Evolutionary conservation across 2,329 filamentous ascomycete genomes (phyloP).

Genomic region (Rosellinia necatrix): DNA sequence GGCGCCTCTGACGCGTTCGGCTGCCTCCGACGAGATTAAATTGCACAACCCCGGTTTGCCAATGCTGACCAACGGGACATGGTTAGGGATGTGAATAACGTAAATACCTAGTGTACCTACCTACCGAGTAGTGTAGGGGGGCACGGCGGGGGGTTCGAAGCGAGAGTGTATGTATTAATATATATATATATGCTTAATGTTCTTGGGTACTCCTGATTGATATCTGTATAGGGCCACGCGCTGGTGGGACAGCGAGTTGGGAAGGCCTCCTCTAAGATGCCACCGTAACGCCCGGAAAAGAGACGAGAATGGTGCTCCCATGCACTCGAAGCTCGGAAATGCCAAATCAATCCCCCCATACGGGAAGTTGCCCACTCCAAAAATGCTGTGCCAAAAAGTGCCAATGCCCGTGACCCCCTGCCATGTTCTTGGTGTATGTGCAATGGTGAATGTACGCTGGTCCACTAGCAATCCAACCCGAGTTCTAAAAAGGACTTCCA

Average conservation of each 20-base stretch:
- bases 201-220: constrained; percentile 14
- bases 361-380: constrained; percentile 4
- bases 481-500: constrained; percentile 13
- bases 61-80: too few species aligned
- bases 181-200: constrained; percentile 9
- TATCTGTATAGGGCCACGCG: constrained; percentile 4
- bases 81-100: too few species aligned
- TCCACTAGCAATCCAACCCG: constrained; percentile 22
- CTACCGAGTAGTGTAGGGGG: too few species aligned
- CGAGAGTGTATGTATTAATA: constrained; percentile 20
- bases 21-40: too few species aligned
- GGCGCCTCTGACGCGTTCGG: too few species aligned
- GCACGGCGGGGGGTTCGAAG: neutral
- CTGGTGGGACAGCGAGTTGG: constrained; percentile 1
- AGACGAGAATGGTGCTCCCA: neutral
- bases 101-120: too few species aligned
- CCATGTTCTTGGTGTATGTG: constrained; percentile 23
- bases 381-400: constrained; percentile 24
- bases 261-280: constrained; percentile 20
- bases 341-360: neutral
- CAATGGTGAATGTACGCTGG: constrained; percentile 21
- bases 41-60: too few species aligned
- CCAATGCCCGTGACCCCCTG: constrained; percentile 2
- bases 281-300: constrained; percentile 22
- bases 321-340: constrained; percentile 1